Percentiles rank a stretch among this genome's conserved stretches.
Conservation (phyloP, 352 stramenopile genomes). For the Globisporangium alternatum region DNA sequence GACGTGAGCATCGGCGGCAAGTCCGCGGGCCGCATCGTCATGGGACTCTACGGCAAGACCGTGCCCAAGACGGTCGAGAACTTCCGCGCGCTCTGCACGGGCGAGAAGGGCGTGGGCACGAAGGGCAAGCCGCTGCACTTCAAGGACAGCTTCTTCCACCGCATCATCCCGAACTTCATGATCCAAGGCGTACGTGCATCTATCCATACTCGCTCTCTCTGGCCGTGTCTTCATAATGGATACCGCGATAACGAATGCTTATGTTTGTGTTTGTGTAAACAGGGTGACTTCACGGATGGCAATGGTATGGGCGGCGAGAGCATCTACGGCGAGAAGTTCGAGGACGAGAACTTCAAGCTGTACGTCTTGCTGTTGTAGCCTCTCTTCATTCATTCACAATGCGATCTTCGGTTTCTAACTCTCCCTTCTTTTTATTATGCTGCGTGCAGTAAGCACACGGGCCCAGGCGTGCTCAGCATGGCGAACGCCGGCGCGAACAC, state of each 20-base stretch:
- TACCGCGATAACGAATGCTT: neutral
- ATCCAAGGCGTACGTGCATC: conserved; percentile 61
- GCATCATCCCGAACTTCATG: conserved; percentile 96
- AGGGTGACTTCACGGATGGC: conserved; percentile 78
- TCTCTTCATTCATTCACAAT: neutral
- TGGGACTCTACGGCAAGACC: conserved; percentile 81
- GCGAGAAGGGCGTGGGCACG: conserved; percentile 72
- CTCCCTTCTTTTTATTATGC: neutral
- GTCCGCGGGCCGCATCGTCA: conserved; percentile 77
- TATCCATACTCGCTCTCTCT: neutral
- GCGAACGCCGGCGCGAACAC: conserved; percentile 83
- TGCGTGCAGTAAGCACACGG: conserved; percentile 55
- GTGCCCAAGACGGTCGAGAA: conserved; percentile 84
- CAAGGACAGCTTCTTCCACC: conserved; percentile 96
- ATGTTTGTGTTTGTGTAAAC: conserved; percentile 7
- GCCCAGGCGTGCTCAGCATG: conserved; percentile 75
- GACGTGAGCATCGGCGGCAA: conserved; percentile 94
- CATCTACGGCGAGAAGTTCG: conserved; percentile 95
- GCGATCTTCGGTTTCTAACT: conserved; percentile 3
- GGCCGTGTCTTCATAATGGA: neutral
- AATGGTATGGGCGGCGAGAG: conserved; percentile 87
- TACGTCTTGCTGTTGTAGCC: conserved; percentile 17
- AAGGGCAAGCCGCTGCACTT: conserved; percentile 96
- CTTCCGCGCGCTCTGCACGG: conserved; percentile 55
- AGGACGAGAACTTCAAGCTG: conserved; percentile 94